A percentile compares a stretch with the other conserved stretches of the same genome.
Evolutionary conservation across 1,139 yeast species (phyloP).

Genomic region (Magnusiomyces magnusii): DNA sequence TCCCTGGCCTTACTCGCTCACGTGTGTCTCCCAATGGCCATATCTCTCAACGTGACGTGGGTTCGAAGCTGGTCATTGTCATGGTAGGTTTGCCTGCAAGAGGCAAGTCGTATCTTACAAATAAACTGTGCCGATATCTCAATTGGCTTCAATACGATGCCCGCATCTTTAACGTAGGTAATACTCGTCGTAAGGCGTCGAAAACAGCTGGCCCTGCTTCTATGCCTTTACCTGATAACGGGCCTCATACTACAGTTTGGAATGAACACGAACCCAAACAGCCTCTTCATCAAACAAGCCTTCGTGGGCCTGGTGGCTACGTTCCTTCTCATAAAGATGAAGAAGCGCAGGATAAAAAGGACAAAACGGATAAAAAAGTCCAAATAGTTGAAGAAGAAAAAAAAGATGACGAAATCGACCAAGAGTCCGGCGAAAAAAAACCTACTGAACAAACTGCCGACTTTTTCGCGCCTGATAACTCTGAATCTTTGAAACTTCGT

Average conservation of each 20-base stretch:
- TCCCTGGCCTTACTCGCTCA: slow-evolving; percentile 86
- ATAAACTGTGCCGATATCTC: slow-evolving; percentile 75
- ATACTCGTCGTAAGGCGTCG: slow-evolving; percentile 70
- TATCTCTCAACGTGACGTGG: slow-evolving; percentile 63
- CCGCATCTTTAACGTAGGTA: slow-evolving; percentile 87
- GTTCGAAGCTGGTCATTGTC: slow-evolving; percentile 80
- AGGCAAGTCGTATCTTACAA: slow-evolving; percentile 88
- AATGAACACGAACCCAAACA: background rate
- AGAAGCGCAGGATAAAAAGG: no score
- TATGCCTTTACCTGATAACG: slow-evolving; percentile 59
- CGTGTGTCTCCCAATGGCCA: slow-evolving; percentile 78
- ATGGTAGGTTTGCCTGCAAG: slow-evolving; percentile 95
- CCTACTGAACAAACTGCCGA: slow-evolving; percentile 54
- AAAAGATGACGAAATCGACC: background rate
- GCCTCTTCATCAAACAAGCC: background rate
- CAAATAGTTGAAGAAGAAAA: background rate
- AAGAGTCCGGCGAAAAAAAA: background rate
- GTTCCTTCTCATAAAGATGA: no score
- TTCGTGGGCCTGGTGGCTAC: background rate
- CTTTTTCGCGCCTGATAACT: slow-evolving; percentile 79
- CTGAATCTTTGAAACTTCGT: slow-evolving; percentile 55
- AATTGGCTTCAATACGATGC: slow-evolving; percentile 93
- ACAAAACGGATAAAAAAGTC: background rate
- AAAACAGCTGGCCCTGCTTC: slow-evolving; percentile 62
- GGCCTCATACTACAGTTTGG: slow-evolving; percentile 6